Evolutionary conservation across 2,329 filamentous ascomycete species (phyloP), one percentile per base, ranked within the genome.

Genomic region (Aspergillus carbonarius): DNA sequence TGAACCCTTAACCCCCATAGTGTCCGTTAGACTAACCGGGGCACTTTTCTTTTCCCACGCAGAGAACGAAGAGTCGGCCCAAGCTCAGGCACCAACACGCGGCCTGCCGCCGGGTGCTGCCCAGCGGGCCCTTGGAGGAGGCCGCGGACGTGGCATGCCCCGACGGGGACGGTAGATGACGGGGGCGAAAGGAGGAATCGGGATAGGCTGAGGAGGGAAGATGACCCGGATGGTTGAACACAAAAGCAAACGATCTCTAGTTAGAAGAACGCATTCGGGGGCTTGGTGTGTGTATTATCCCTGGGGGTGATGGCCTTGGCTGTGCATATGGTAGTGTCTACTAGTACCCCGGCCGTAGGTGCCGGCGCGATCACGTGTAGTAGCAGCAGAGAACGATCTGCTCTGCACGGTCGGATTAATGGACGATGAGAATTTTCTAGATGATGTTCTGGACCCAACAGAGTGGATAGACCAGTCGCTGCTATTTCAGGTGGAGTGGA

Each of bases 61-160:
- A 85, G 82, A 85, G 79, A 99, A 99, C 78, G 92, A 99, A 81
- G 93, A 98, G 81, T 96, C 91, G 70, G 85, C 88, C 68, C 82
- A 87, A 75, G 90, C 93, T 23, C 91, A 96, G 76, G 92, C 87
- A 8, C 93, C 93, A 0, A 84, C 86, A 57, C 83, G 90, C 76
- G 84, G 86, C 18, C 81, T 93, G 66, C 90, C 90, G 4, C 88
- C 88, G 1, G 90, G 90, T 66, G 93, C 93, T 20, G 93, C 93
- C 10, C 93, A 98, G 81, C 84, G 93, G 71, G 93, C 92, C 42
- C 79, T 98, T 66, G 85, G 93, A 63, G 91, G 90, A 60, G 92
- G 93, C 63, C 87, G 92, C 67, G 93, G 93, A 63, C 87, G 92
- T 57, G 92, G 92, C 35, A 95, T 98, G 92, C 93, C 95, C 25